These are phyloP conservation scores for Plectranthus barbatus DNA, from an alignment of 257 asterid species.

Conservation along the genomic window DNA sequence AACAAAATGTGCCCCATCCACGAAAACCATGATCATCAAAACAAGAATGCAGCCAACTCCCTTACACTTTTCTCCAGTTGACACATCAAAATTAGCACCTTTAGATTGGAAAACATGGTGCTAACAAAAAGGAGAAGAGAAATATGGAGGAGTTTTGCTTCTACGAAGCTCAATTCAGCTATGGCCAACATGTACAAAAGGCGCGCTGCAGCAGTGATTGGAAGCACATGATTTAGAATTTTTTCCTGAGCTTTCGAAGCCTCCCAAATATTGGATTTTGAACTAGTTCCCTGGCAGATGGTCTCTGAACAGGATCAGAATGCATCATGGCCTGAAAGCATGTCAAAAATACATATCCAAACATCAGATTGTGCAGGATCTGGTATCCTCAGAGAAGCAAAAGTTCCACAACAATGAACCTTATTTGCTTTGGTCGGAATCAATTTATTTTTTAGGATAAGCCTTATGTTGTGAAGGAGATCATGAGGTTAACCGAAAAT, in stretches of 20 bases:
- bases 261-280: slow-evolving; percentile 12
- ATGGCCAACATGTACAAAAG: not conserved
- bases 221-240: not conserved
- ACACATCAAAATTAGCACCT: slow-evolving; percentile 19
- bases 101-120: slow-evolving; percentile 23
- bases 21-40: not conserved
- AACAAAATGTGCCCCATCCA: not conserved
- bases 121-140: slow-evolving; percentile 16
- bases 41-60: slow-evolving; percentile 13
- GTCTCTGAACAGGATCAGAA: slow-evolving; percentile 67
- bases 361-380: too few relatives aligned
- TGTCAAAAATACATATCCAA: not conserved
- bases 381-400: too few relatives aligned
- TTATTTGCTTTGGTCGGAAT: too few relatives aligned
- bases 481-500: too few relatives aligned
- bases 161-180: not conserved
- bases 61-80: not conserved
- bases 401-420: too few relatives aligned
- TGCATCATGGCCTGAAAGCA: slow-evolving; percentile 72
- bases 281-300: slow-evolving; percentile 62
- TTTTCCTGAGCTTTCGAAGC: not conserved
- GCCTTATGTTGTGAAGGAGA: too few relatives aligned
- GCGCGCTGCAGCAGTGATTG: not conserved
- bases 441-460: too few relatives aligned
- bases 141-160: not conserved